phyloP scores from a whole-genome alignment of 164 flowering plant genomes.

The Sextonia rubra region DNA sequence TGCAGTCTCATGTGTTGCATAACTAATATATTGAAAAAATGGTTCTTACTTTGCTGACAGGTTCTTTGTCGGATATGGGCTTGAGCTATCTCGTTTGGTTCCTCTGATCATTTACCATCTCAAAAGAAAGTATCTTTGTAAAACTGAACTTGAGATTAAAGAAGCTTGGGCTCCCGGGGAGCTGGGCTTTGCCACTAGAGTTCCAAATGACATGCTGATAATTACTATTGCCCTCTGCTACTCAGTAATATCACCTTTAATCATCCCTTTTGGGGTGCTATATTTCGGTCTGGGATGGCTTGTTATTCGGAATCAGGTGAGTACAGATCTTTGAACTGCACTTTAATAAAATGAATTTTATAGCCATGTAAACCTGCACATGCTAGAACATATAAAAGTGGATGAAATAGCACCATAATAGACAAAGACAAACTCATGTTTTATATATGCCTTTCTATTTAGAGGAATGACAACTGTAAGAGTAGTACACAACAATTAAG shows the following conservation, averaged over 20 bases:
- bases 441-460: no score
- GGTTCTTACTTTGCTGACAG: conserved; percentile 26
- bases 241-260: conserved; percentile 84
- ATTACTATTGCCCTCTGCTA: conserved; percentile 78
- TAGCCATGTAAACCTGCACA: no score
- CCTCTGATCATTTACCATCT: conserved; percentile 79
- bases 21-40: no score
- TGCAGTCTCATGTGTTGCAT: no score
- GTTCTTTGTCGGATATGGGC: conserved; percentile 94
- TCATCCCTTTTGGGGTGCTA: conserved; percentile 70
- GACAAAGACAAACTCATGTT: no score
- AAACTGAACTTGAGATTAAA: conserved; percentile 77
- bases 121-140: conserved; percentile 78
- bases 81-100: conserved; percentile 78
- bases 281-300: conserved; percentile 97
- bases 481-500: no score
- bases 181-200: conserved; percentile 62
- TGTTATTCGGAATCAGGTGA: conserved; percentile 83
- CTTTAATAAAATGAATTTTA: neutral
- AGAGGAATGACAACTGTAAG: no score
- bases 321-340: neutral
- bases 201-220: conserved; percentile 79
- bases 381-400: no score
- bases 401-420: no score
- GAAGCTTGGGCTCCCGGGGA: conserved; percentile 93